These are phyloP conservation scores for Mortierella polycephala DNA, from an alignment of 371 early-diverging fungal genomes.

Conservation along the genomic window DNA sequence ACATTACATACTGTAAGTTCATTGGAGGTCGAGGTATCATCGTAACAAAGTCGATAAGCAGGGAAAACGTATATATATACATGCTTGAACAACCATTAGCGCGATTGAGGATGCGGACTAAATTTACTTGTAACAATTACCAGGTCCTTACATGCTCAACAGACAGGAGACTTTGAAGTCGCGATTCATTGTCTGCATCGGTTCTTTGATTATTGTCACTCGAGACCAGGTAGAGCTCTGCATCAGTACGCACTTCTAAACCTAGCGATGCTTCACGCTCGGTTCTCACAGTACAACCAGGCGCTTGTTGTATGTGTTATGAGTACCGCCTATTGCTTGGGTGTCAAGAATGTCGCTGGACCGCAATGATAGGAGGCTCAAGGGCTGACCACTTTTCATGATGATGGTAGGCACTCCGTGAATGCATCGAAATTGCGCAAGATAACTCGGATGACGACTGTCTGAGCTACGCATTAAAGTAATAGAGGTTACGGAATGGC, in stretches of 20 bases:
- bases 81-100: background rate
- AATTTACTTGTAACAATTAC: conserved; percentile 3
- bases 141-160: conserved; percentile 40
- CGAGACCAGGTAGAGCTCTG: conserved; percentile 21
- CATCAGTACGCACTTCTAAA: conserved; percentile 58
- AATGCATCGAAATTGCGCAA: conserved; percentile 56
- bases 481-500: background rate
- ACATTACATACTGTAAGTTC: conserved; percentile 37
- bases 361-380: no score
- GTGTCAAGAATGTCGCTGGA: no score
- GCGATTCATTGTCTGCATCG: conserved; percentile 45
- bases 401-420: conserved; percentile 44
- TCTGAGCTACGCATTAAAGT: conserved; percentile 57
- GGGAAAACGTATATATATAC: no score
- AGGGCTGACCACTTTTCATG: background rate
- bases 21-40: background rate
- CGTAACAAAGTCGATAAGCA: no score
- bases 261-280: conserved; percentile 55
- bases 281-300: conserved; percentile 54
- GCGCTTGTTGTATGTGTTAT: conserved; percentile 42
- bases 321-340: background rate
- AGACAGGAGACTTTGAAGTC: conserved; percentile 39
- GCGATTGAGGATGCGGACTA: conserved; percentile 17
- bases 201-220: conserved; percentile 44
- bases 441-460: conserved; percentile 55